Conservation (phyloP, 768 basidiomycete species). For the Leucocoprinus leucothites region DNA sequence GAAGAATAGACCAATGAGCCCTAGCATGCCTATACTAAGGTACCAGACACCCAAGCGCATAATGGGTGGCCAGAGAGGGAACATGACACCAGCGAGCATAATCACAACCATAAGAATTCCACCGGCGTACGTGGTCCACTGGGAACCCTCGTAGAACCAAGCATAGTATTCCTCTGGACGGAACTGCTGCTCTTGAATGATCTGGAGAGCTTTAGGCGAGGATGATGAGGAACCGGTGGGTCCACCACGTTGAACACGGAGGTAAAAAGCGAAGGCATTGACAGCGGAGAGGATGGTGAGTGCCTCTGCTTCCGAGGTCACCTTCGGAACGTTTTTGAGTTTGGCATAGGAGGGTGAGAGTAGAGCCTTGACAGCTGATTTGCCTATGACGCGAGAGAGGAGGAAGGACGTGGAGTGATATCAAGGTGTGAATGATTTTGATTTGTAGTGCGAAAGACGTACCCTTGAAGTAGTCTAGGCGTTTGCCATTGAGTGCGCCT, state of each 20-base stretch:
- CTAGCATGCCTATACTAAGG: conserved; percentile 83
- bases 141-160: conserved; percentile 96
- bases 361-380: conserved; percentile 88
- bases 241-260: conserved; percentile 81
- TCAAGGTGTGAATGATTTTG: background rate
- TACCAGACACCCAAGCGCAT: conserved; percentile 97
- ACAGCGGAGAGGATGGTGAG: conserved; percentile 59
- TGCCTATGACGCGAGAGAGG: conserved; percentile 72
- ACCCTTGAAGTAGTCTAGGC: conserved; percentile 99
- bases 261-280: conserved; percentile 87
- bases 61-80: conserved; percentile 95
- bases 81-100: conserved; percentile 98
- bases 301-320: conserved; percentile 77
- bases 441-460: conserved; percentile 17
- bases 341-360: conserved; percentile 92
- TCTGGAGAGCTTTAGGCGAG: conserved; percentile 76
- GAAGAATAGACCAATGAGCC: conserved; percentile 88
- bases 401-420: background rate
- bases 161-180: conserved; percentile 83
- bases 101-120: conserved; percentile 88
- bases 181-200: conserved; percentile 82
- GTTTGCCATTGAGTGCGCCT: conserved; percentile 91
- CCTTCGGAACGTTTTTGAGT: conserved; percentile 71
- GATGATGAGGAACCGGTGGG: conserved; percentile 60
- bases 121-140: conserved; percentile 89